Conservation (phyloP, 805 yeast genomes). For the Lachancea dasiensis region DNA sequence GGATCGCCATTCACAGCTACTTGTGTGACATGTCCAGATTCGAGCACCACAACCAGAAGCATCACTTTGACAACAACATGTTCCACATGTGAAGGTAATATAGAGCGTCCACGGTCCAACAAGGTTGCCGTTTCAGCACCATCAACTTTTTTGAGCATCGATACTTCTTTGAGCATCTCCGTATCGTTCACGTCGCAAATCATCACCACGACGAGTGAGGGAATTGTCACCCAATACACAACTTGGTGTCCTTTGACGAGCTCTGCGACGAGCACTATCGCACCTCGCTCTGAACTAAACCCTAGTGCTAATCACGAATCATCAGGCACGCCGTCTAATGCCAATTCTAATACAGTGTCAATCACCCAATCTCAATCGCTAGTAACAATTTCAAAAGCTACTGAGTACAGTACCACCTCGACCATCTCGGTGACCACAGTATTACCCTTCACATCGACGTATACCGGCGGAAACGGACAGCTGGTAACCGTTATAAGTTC, state of each 20-base stretch:
- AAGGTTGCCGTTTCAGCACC: not conserved
- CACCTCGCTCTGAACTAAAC: slow-evolving; percentile 14
- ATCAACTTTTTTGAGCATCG: not conserved
- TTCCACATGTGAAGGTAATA: not conserved
- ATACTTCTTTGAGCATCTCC: slow-evolving; percentile 12
- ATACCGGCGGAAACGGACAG: slow-evolving; percentile 9
- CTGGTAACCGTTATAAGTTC: slow-evolving; percentile 13
- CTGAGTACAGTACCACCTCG: slow-evolving; percentile 8
- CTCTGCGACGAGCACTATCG: slow-evolving; percentile 14
- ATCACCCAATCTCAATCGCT: slow-evolving; percentile 9
- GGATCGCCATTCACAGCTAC: not conserved
- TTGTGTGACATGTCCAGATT: not conserved
- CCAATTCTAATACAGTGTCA: not conserved
- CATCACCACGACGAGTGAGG: slow-evolving; percentile 18
- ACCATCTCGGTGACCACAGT: slow-evolving; percentile 13
- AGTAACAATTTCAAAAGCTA: slow-evolving; percentile 15
- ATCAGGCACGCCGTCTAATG: not conserved
- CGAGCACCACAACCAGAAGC: not conserved
- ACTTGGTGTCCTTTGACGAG: slow-evolving; percentile 18
- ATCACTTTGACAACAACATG: not conserved
- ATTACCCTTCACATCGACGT: slow-evolving; percentile 10
- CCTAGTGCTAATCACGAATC: not conserved
- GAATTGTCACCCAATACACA: slow-evolving; percentile 26
- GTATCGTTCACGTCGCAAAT: slow-evolving; percentile 9
- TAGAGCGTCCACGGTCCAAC: not conserved